These are phyloP conservation scores for Leptodermis oblonga DNA, from an alignment of 257 asterid species.

Conservation along the genomic window DNA sequence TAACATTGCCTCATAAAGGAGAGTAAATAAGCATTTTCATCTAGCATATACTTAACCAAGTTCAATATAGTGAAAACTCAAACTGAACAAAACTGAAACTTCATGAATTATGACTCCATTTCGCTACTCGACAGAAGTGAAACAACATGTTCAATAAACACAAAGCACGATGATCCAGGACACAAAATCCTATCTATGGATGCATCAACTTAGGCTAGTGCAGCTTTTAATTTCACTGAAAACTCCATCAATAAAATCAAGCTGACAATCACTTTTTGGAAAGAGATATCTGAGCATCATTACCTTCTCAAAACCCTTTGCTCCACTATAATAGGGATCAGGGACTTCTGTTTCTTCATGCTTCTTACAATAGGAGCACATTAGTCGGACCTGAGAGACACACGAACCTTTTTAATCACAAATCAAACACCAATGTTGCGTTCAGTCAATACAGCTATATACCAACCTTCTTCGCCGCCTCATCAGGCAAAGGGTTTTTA, in stretches of 20 bases:
- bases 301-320: constrained; percentile 90
- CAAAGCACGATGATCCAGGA: background rate
- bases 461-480: constrained; percentile 59
- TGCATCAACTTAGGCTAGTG: background rate
- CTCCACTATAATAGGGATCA: constrained; percentile 89
- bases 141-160: background rate
- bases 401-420: constrained; percentile 1
- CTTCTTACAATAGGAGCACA: constrained; percentile 78
- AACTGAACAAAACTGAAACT: too few species aligned
- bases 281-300: background rate
- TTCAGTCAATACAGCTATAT: background rate
- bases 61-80: background rate
- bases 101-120: background rate
- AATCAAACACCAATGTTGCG: constrained; percentile 1
- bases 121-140: background rate
- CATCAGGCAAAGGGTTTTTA: constrained; percentile 51
- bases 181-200: background rate
- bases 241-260: background rate
- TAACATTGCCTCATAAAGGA: background rate
- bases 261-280: background rate
- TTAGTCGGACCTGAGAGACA: constrained; percentile 47
- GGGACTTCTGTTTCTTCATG: constrained; percentile 73
- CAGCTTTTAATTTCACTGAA: background rate
- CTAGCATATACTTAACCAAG: background rate
- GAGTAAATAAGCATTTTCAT: background rate